Percentiles rank a stretch among this genome's conserved stretches.
Conservation (phyloP, 169 alveolate species). For the Neospora caninum region DNA sequence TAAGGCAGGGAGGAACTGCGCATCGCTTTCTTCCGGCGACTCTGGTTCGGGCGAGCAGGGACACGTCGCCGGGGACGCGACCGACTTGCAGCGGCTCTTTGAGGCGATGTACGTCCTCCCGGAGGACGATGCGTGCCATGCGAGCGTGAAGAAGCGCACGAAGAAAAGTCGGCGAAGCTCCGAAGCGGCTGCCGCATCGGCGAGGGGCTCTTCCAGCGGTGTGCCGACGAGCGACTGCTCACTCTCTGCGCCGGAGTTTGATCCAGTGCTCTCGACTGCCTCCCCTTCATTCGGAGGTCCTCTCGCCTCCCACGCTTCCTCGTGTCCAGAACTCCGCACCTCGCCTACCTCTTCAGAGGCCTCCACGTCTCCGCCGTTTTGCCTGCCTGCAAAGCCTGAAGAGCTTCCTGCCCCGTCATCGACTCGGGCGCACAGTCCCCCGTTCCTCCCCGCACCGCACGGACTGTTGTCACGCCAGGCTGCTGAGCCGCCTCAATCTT, state of each 20-base stretch:
- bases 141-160: background rate
- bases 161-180: background rate
- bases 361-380: no score
- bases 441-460: no score
- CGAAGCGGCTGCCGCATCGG: background rate
- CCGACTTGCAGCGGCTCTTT: background rate
- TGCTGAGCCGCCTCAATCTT: no score
- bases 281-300: background rate
- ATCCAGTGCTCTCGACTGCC: background rate
- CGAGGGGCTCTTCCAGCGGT: background rate
- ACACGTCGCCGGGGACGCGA: background rate
- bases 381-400: no score
- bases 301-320: no score
- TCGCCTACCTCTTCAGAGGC: no score
- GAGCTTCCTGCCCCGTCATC: no score
- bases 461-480: no score
- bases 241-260: background rate
- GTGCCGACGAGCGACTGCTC: background rate
- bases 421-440: no score
- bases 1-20: no score
- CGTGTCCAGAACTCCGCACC: no score
- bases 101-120: background rate
- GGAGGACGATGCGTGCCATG: background rate
- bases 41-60: background rate
- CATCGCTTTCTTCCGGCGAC: no score